Percentiles rank a stretch among this genome's conserved stretches.
Conservation (phyloP, 257 asterid genomes). For the Solanum pimpinellifolium region DNA sequence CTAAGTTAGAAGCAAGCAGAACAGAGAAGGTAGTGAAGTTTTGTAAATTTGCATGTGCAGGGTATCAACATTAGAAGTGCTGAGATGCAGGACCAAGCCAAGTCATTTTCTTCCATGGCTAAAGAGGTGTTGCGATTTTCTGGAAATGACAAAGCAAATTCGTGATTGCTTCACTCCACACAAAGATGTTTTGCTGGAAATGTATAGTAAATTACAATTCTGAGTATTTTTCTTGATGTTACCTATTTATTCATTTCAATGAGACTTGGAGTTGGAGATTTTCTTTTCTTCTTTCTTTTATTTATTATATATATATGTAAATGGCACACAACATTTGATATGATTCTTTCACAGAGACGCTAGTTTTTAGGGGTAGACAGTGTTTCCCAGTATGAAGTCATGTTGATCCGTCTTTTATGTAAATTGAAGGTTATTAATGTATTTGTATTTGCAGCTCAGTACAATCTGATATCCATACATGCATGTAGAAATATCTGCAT, state of each 20-base stretch:
- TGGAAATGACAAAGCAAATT: constrained; percentile 40
- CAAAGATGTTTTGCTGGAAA: background rate
- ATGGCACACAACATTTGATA: background rate
- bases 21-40: background rate
- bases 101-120: constrained; percentile 79
- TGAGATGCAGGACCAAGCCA: constrained; percentile 88
- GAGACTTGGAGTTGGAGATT: background rate
- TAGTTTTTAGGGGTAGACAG: background rate
- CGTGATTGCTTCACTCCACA: constrained; percentile 3
- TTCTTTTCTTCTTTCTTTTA: background rate
- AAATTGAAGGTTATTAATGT: background rate
- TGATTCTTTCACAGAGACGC: background rate
- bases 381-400: background rate
- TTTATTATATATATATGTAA: background rate
- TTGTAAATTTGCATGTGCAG: constrained; percentile 18
- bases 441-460: background rate
- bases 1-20: background rate
- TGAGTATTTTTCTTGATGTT: background rate
- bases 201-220: background rate
- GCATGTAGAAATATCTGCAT: background rate
- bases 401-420: background rate
- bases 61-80: constrained; percentile 68
- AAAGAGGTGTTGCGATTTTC: constrained; percentile 58
- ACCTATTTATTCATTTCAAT: background rate
- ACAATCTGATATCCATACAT: background rate